These are phyloP conservation scores for Amaranthus tricolor DNA, from an alignment of 179 eudicot genomes.

Conservation along the genomic window DNA sequence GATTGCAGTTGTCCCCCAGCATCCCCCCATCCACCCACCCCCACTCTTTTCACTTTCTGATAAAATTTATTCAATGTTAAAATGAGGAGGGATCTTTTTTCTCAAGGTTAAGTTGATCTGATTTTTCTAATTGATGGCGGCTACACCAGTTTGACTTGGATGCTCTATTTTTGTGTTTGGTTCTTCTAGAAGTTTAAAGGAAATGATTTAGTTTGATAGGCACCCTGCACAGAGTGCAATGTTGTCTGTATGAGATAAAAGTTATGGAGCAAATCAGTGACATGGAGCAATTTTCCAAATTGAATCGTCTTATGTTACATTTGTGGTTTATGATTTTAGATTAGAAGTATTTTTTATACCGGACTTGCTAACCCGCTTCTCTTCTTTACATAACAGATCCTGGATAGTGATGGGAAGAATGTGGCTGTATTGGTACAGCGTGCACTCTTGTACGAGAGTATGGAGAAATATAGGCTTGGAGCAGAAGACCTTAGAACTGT, in stretches of 20 bases:
- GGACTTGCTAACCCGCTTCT: not conserved
- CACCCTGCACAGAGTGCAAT: not conserved
- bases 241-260: not conserved
- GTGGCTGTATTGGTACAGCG: conserved; percentile 84
- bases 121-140: not conserved
- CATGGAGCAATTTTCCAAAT: not conserved
- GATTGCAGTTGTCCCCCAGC: not conserved
- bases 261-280: not conserved
- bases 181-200: not conserved
- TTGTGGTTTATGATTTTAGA: not conserved
- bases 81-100: not conserved
- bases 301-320: not conserved
- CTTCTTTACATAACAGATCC: conserved; percentile 50
- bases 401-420: conserved; percentile 55
- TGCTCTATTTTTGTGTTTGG: not conserved
- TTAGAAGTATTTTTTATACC: not conserved
- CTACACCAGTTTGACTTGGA: not conserved
- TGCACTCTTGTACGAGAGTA: conserved; percentile 92
- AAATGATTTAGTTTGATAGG: not conserved
- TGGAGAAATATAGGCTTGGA: conserved; percentile 95
- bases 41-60: not conserved
- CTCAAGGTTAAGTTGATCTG: not conserved
- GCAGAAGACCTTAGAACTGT: conserved; percentile 94
- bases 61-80: not conserved
- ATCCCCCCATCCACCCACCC: not conserved